Conservation (phyloP, 2,329 filamentous ascomycete genomes). For the Claviceps cyperi region DNA sequence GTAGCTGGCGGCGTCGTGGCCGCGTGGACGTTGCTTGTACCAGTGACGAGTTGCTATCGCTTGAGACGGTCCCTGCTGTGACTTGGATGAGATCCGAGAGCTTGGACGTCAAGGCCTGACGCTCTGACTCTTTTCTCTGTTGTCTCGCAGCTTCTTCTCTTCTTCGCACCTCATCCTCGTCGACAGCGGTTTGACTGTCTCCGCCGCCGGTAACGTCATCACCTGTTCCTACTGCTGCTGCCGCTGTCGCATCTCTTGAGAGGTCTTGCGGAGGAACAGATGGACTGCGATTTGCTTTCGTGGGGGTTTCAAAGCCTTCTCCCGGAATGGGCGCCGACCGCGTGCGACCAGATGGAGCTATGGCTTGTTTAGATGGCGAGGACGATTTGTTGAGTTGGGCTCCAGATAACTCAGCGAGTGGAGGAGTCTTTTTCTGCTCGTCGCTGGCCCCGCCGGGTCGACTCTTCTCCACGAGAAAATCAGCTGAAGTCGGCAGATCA, state of each 20-base stretch:
- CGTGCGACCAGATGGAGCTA: slow-evolving; percentile 9
- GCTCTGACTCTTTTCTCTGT: slow-evolving; percentile 22
- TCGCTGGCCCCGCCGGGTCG: slow-evolving; percentile 17
- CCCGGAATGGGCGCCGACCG: slow-evolving; percentile 25
- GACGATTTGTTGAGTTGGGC: slow-evolving; percentile 28
- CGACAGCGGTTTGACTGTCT: neutral
- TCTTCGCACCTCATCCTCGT: slow-evolving; percentile 6
- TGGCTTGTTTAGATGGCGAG: slow-evolving; percentile 16
- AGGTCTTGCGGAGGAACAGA: slow-evolving; percentile 6
- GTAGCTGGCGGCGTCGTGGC: slow-evolving; percentile 31
- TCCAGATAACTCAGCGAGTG: slow-evolving; percentile 27
- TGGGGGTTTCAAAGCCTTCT: slow-evolving; percentile 3
- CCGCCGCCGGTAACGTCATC: neutral
- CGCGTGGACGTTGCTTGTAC: slow-evolving; percentile 8
- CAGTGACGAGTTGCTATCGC: slow-evolving; percentile 6
- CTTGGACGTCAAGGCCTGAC: slow-evolving; percentile 26
- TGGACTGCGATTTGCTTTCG: slow-evolving; percentile 1
- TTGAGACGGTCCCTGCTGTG: neutral
- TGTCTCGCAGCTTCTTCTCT: slow-evolving; percentile 9
- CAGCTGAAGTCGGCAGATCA: slow-evolving; percentile 18
- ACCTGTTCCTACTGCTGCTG: neutral
- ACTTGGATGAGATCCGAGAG: slow-evolving; percentile 27
- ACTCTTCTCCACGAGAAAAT: slow-evolving; percentile 28
- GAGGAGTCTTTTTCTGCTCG: slow-evolving; percentile 14
- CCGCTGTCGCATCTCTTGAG: neutral